Percentiles rank a stretch among this genome's conserved stretches.
phyloP scores from a whole-genome alignment of 2,329 filamentous ascomycete species.

The Cladosporium sp. region DNA sequence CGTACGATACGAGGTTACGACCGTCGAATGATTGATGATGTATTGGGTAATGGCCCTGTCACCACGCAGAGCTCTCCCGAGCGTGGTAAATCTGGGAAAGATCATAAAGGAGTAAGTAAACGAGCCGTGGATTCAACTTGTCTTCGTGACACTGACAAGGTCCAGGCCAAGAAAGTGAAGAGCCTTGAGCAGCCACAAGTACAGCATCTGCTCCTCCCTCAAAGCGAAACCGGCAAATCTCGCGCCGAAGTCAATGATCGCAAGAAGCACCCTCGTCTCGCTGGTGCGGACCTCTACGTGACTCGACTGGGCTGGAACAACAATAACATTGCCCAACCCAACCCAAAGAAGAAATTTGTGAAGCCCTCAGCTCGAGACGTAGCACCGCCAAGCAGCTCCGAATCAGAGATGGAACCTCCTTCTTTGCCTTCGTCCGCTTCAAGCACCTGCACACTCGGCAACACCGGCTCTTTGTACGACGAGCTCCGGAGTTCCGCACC shows the following conservation, averaged over 20 bases:
- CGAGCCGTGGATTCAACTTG: neutral
- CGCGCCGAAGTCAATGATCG: constrained; percentile 38
- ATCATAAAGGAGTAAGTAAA: constrained; percentile 28
- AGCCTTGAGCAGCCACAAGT: constrained; percentile 25
- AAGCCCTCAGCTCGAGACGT: neutral
- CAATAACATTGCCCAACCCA: neutral
- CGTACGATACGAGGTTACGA: constrained; percentile 26
- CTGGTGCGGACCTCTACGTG: constrained; percentile 55
- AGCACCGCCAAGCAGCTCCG: neutral
- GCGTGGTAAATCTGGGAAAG: constrained; percentile 27
- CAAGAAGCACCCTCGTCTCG: constrained; percentile 49
- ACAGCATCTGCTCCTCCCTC: constrained; percentile 33
- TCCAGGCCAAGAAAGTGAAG: constrained; percentile 26
- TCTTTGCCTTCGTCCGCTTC: constrained; percentile 22
- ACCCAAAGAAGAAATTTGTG: neutral
- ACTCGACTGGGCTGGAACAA: constrained; percentile 42
- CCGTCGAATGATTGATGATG: constrained; percentile 24
- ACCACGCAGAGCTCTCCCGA: neutral
- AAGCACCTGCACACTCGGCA: neutral
- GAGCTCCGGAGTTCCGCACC: constrained; percentile 41
- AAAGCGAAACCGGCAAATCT: constrained; percentile 30
- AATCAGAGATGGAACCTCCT: constrained; percentile 12
- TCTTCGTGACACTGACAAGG: constrained; percentile 12
- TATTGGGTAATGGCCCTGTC: constrained; percentile 11
- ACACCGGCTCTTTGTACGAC: constrained; percentile 49